phyloP scores from a whole-genome alignment of 176 grass and related monocot genomes.

The Avena insularis region DNA sequence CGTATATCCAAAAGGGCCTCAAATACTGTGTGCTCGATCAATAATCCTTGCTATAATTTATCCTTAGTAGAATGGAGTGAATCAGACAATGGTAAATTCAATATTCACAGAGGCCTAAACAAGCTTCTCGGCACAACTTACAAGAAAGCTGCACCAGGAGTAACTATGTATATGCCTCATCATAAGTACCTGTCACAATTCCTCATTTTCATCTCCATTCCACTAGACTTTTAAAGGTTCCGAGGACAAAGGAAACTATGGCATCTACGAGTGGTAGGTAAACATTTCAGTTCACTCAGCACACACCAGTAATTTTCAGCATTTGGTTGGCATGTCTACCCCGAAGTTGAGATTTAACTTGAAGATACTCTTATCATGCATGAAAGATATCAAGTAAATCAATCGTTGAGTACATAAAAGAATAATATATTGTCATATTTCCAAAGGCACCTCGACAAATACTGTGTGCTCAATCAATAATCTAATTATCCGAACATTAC shows the following conservation, averaged over 20 bases:
- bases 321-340: neutral
- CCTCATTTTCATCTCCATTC: conserved; percentile 68
- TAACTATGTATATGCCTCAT: conserved; percentile 31
- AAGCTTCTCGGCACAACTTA: conserved; percentile 38
- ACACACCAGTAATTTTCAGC: neutral
- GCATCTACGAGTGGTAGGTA: neutral
- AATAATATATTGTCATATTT: neutral
- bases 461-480: too few species aligned
- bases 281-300: neutral
- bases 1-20: neutral
- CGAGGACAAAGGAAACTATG: conserved; percentile 1
- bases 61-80: conserved; percentile 18
- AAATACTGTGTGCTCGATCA: neutral
- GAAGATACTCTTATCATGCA: neutral
- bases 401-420: neutral
- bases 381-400: neutral
- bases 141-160: conserved; percentile 40
- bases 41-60: neutral
- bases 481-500: conserved; percentile 14
- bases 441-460: too few species aligned
- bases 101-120: conserved; percentile 30
- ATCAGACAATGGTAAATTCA: conserved; percentile 33
- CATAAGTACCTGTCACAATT: conserved; percentile 51
- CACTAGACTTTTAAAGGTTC: neutral
- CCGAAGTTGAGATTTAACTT: neutral